Evolutionary conservation across 2,329 filamentous ascomycete genomes (phyloP), one percentile per base, ranked within the genome.

Genomic region (Trichophyton benhamiae): DNA sequence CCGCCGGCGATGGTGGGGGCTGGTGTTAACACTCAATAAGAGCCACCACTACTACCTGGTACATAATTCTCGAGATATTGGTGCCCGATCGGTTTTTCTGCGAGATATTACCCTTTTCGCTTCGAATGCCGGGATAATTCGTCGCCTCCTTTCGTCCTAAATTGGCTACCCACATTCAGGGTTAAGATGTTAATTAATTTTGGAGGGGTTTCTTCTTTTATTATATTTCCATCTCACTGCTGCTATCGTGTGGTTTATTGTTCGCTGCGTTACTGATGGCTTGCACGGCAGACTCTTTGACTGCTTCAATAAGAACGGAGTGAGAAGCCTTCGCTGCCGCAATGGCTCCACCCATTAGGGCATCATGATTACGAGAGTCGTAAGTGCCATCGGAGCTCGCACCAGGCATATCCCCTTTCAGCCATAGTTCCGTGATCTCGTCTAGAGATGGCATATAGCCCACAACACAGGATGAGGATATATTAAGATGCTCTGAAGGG

Each of bases 391-490:
- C 49, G 68, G 65, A 25, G 44, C 67, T 65, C 11, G 65, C 67
- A 61, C 68, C 71, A 2, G 75, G 74, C 59, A 78, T 74, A 70
- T 86, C 80, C 17, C 94, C 92, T 76, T 91, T 96, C 70, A 95
- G 83, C 94, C 94, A 99, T 17, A 97, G 75, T 70, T 96, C 91
- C 7, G 92, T 96, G 59, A 97, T 85, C 74, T 99, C 94, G 67
- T 97, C 92, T 64, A 91, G 82, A 22, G 81, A 82, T 59, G 91
- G 88, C 66, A 97, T 80, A 73, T 96, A 97, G 9, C 87, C 94
- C 42, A 99, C 87, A 64, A 94, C 90, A 74, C 90, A 96, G 57
- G 89, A 89, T 9, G 91, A 90, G 53, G 88, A 73, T 59, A 97
- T 83, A 41, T 85, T 82, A 30, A 83, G 78, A 71, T 95, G 89